Base-by-base conservation (phyloP, 2,329 filamentous ascomycete species). In the Beauveria sp. region DNA sequence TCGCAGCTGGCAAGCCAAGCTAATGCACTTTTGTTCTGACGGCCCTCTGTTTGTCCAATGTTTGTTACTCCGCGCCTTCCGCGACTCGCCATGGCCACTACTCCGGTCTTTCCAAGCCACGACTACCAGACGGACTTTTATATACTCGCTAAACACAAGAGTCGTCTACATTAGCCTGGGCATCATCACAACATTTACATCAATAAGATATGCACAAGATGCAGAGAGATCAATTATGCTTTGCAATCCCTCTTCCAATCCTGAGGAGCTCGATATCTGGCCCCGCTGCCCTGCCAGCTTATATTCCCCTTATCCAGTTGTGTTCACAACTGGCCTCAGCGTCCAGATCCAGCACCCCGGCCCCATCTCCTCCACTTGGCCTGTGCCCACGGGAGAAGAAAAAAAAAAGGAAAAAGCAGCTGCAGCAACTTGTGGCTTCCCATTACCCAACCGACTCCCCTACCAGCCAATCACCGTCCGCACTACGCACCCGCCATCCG, bases 381-480 rank as follows among this genome's bases (percentile, higher is more conserved):
- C 14, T 14, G 34, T 38, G 34, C 34, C 12, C 34, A 14, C 5
- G 14, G 5, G 34, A 38, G 34, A 5, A 14, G 42, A 45, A 45
- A 45, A 46, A 22, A 46, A 22, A 46, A 46, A 22, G 2, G 9
- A 1, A 45, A 45, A 45, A 38, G 28, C 42, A 34, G 18, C 22
- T 49, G 28, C 46, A 46, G 20, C 59, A 47, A 28, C 38, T 43
- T 24, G 42, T 53, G 55, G 55, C 55, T 50, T 50, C 28, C 42
- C 45, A 55, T 61, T 61, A 61, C 51, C 59, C 52, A 61, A 61
- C 38, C 30, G 59, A 56, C 28, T 42, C 38, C 24, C 51, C 6
- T 20, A 22, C 22, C 46, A 45, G 14, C 59, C 59, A 61, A 61
- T 56, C 59, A 61, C 34, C n/a, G 16, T 22, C 47, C 38, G 14